These are phyloP conservation scores for Solanum boliviense DNA, from an alignment of 257 asterid species.

Conservation along the genomic window DNA sequence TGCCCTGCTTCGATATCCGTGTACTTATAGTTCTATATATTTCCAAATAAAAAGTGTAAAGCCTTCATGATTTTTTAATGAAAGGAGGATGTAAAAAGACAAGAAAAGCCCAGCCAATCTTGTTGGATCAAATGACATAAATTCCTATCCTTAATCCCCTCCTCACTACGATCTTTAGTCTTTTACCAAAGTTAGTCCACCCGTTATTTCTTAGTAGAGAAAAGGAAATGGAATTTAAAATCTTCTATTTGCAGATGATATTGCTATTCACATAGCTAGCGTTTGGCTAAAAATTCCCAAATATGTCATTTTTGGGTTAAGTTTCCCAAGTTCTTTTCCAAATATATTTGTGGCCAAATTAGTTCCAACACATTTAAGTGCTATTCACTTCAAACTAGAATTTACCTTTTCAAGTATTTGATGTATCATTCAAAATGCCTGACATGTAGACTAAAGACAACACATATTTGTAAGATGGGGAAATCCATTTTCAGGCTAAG, in stretches of 20 bases:
- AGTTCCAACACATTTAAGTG: not conserved
- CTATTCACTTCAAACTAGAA: not conserved
- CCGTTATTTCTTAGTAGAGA: not conserved
- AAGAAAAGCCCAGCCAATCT: not conserved
- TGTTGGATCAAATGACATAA: not conserved
- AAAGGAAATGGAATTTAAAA: not conserved
- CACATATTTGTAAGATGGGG: not conserved
- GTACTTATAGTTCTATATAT: too few species aligned
- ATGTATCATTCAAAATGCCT: too few species aligned
- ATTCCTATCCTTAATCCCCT: not conserved
- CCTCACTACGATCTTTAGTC: not conserved
- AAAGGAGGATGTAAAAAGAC: not conserved
- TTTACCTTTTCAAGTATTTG: not conserved
- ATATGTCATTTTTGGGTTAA: too few species aligned
- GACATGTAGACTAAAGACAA: not conserved
- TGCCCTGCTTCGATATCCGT: constrained; percentile 22
- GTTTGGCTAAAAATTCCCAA: too few species aligned
- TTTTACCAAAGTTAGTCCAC: too few species aligned
- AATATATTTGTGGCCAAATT: too few species aligned
- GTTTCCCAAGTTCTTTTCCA: too few species aligned
- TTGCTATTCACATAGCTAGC: too few species aligned
- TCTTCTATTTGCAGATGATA: not conserved
- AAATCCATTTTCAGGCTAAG: not conserved
- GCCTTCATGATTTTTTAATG: not conserved
- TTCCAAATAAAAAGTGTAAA: too few species aligned